Evolutionary conservation across 257 asterid species (phyloP).

Genomic region (Gentiana dahurica): DNA sequence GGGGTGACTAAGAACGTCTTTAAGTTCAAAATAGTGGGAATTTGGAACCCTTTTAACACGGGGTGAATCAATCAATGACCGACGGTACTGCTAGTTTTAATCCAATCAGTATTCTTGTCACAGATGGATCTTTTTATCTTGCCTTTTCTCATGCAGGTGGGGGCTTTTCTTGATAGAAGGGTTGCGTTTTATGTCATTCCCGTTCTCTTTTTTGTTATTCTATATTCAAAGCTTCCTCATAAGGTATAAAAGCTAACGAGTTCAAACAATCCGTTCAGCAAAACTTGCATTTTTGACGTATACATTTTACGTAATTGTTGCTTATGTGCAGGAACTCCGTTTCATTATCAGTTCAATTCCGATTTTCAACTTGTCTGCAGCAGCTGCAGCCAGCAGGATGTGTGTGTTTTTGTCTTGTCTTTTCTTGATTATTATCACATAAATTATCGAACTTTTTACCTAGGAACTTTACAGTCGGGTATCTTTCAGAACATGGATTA

Average conservation of each 20-base stretch:
- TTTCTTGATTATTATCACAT: conserved; percentile 5
- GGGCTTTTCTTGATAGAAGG: conserved; percentile 77
- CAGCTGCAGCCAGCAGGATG: conserved; percentile 89
- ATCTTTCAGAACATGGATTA: too few species aligned
- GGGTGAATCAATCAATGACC: neutral
- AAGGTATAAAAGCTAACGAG: conserved; percentile 40
- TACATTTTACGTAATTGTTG: conserved; percentile 8
- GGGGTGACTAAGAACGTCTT: too few species aligned
- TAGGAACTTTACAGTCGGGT: neutral
- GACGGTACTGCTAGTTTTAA: neutral
- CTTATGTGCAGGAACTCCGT: conserved; percentile 82
- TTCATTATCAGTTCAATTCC: conserved; percentile 89
- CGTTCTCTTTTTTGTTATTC: conserved; percentile 59
- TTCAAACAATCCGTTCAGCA: conserved; percentile 6
- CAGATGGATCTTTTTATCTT: conserved; percentile 12
- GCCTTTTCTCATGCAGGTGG: conserved; percentile 54
- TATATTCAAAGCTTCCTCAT: conserved; percentile 94
- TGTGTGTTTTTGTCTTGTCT: conserved; percentile 24
- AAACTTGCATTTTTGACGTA: conserved; percentile 3
- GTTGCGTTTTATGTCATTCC: conserved; percentile 49
- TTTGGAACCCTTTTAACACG: too few species aligned
- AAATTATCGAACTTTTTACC: neutral
- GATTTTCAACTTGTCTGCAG: conserved; percentile 84
- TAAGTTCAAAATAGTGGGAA: too few species aligned
- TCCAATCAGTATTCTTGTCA: too few species aligned